A percentile compares a stretch with the other conserved stretches of the same genome.
Conservation (phyloP, 2,329 filamentous ascomycete genomes). For the Rhynchosporium secalis region DNA sequence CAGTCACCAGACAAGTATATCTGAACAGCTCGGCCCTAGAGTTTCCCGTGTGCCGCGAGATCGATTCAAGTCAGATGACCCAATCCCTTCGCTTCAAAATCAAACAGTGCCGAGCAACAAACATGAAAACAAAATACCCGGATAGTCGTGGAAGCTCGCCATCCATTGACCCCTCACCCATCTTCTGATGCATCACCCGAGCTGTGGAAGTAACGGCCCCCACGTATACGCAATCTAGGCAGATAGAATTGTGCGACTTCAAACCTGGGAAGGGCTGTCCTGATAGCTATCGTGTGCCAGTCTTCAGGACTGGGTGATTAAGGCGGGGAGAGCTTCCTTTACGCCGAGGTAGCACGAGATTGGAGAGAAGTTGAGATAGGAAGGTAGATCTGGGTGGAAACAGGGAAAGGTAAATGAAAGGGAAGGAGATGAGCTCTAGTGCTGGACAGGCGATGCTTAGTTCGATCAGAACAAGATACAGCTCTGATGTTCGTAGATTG, state of each 20-base stretch:
- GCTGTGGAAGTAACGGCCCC: background rate
- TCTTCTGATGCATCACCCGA: background rate
- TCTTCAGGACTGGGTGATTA: background rate
- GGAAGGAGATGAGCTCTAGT: background rate
- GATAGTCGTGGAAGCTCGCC: background rate
- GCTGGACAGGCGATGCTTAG: background rate
- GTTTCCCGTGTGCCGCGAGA: too few species aligned
- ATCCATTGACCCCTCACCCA: conserved; percentile 2
- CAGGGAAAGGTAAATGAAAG: background rate
- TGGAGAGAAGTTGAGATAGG: background rate
- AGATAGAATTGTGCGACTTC: conserved; percentile 3
- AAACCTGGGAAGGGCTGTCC: background rate
- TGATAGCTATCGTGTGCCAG: conserved; percentile 9
- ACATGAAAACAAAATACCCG: background rate
- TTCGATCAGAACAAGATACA: too few species aligned
- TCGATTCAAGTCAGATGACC: too few species aligned
- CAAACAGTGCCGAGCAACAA: background rate
- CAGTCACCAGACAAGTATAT: too few species aligned
- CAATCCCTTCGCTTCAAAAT: background rate
- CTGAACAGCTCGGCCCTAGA: too few species aligned
- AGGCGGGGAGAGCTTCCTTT: background rate
- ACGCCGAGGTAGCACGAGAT: conserved; percentile 7
- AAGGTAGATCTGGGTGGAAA: background rate
- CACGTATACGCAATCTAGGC: background rate
- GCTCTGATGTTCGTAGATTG: too few species aligned